A percentile compares a stretch with the other conserved stretches of the same genome.
These are phyloP conservation scores for Rosa hybrid DNA, from an alignment of 331 rosid genomes.

Conservation along the genomic window DNA sequence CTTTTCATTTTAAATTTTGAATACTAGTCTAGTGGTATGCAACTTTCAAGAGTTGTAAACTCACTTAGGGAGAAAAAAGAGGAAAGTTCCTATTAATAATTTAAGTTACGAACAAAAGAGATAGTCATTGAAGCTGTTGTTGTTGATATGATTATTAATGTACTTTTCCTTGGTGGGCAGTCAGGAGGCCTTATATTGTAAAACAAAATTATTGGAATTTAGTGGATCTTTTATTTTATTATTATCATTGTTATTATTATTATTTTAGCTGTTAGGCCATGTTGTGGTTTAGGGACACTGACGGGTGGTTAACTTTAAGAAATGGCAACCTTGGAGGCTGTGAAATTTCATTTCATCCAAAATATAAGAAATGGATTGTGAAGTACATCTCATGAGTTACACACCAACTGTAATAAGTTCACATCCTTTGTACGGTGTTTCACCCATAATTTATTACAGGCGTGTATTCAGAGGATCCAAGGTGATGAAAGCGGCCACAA, in stretches of 20 bases:
- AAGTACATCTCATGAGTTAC: not conserved
- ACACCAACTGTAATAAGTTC: not conserved
- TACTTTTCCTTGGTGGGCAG: not conserved
- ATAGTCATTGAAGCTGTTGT: not conserved
- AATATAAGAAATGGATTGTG: not conserved
- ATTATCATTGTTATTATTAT: too few relatives aligned
- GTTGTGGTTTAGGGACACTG: not conserved
- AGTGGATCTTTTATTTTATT: too few relatives aligned
- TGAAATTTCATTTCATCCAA: not conserved
- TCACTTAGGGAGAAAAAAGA: not conserved
- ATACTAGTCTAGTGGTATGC: too few relatives aligned
- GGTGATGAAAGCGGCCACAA: slow-evolving; percentile 74
- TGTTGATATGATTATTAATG: not conserved
- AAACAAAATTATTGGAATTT: too few relatives aligned
- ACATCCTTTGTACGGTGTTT: not conserved
- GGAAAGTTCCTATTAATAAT: not conserved
- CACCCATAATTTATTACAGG: slow-evolving; percentile 37
- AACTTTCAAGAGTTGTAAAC: not conserved
- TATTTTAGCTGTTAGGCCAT: not conserved
- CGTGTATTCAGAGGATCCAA: slow-evolving; percentile 71
- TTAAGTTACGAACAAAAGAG: not conserved
- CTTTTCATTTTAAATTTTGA: too few relatives aligned
- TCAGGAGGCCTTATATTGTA: too few relatives aligned
- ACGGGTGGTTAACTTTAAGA: not conserved
- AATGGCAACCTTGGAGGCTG: not conserved